Percentiles rank a stretch among this genome's conserved stretches.
Evolutionary conservation across 345 rosid genomes (phyloP).

Genomic region (Melastoma malabathricum): DNA sequence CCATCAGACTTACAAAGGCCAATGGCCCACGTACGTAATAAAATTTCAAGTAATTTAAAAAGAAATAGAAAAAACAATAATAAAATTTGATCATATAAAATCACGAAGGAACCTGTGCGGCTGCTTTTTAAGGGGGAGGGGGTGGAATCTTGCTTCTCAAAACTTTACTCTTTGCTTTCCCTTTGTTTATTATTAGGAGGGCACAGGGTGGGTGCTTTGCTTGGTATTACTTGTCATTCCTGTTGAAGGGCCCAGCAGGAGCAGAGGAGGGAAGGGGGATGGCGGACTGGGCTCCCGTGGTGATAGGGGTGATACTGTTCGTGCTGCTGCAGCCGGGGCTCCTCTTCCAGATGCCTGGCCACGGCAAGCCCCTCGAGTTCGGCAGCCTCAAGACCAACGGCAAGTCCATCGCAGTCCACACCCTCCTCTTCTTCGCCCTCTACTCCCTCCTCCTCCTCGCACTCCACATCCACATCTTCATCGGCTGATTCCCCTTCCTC

Average conservation of each 20-base stretch:
- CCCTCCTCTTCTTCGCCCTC: slow-evolving; percentile 67
- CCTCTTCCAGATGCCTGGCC: slow-evolving; percentile 63
- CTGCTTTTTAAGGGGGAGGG: no score
- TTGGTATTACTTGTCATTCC: no score
- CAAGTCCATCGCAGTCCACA: slow-evolving; percentile 69
- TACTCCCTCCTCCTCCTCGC: slow-evolving; percentile 74
- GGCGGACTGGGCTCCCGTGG: slow-evolving; percentile 95
- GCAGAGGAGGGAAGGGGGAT: slow-evolving; percentile 9
- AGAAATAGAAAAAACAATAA: no score
- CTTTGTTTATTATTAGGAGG: no score
- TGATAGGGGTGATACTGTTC: slow-evolving; percentile 74
- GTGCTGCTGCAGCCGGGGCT: slow-evolving; percentile 81
- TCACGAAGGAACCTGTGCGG: no score
- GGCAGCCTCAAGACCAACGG: slow-evolving; percentile 93
- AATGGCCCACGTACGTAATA: no score
- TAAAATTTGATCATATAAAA: no score
- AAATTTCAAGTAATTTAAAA: no score
- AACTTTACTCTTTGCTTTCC: no score
- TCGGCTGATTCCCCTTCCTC: slow-evolving; percentile 27
- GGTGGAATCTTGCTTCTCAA: no score
- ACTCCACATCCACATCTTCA: slow-evolving; percentile 70
- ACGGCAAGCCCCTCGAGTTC: slow-evolving; percentile 41
- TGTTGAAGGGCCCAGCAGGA: background rate
- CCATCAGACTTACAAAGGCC: no score
- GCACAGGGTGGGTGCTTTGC: no score